Base-by-base conservation (phyloP, 1,139 yeast genomes). In the Taphrina deformans region DNA sequence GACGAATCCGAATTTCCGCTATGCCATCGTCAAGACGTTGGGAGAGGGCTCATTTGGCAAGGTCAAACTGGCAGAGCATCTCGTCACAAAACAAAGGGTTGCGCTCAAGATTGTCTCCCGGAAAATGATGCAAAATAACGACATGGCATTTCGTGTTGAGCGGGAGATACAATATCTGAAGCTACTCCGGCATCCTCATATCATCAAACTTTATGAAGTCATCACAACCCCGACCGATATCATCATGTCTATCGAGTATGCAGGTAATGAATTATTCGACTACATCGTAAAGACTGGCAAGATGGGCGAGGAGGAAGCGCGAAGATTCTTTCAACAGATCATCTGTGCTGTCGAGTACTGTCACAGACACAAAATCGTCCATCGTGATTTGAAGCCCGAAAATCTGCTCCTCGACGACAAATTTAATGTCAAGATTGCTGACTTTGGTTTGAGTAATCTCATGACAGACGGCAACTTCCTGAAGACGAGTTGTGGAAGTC, bases 41-140 rank as follows among this genome's bases (percentile, higher is more conserved):
- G 99, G 99, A 33, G 98, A 93, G 75, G 99, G 99, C 26, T 92
- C 98, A 0, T 93, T 93, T 74, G 99, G 99, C 72, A 93, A 93
- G 75, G 99, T 93, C 71, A 93, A 93, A 75, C 80, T 64, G 72
- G 99, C 99, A 0, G 92, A 90, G 74, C 98, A 93, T 75, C 80
- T 89, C 71, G 87, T 89, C 14, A 93, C 98, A 1, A 96, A 96
- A 40, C 97, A 93, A 73, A 83, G 87, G 70, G 99, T 93, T 23
- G 99, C 99, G 2, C 81, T 93, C 69, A 93, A 93, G 77, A 93
- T 93, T 76, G 93, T 93, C 79, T 91, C 93, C 76, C 81, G 96
- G 69, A 92, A 91, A 77, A 91, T 97, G 0, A 80, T 93, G 74
- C 96, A 97, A 65, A 93, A 93, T 75, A 85, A 92, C 6, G 99